Evolutionary conservation across 257 asterid genomes (phyloP), one percentile per base, ranked within the genome.

Genomic region (Scutellaria barbata): DNA sequence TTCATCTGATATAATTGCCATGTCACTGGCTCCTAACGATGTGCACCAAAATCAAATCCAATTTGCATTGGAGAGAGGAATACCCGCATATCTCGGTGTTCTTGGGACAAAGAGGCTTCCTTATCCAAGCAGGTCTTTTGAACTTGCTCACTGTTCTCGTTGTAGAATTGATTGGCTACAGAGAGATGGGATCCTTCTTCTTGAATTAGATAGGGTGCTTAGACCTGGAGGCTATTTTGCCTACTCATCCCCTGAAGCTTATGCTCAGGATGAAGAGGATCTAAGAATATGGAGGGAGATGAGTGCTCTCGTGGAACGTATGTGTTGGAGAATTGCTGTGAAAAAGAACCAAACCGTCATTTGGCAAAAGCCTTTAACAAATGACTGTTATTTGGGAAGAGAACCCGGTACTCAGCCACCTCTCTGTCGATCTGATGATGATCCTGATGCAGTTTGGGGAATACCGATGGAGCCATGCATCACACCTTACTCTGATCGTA

Each of bases 21-120:
- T 92, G 98, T 92, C 98, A 18, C 79, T 92, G 55, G 98, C 98
- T 39, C 98, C 98, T 0, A 92, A 92, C 13, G 98, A 92, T 53
- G 98, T 90, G 75, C 98, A 92, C 80, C 96, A 92, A 76, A 92
- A 92, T 79, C 98, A 92, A 77, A 92, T 92, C 81, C 98, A 92
- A 75, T 92, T 92, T 80, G 98, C 98, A 22, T 68, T 92, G 70
- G 98, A 92, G 78, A 87, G 98, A 84, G 98, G 98, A 69, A 90
- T 92, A 61, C 98, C 98, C 22, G 98, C 98, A 56, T 88, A 81
- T 80, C 93, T 92, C 47, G 98, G 98, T 76, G 96, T 92, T 83
- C 96, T 92, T 76, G 98, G 98, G 75, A 92, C 98, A 54, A 92
- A 83, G 85, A 83, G 98, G 77, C 95, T 90, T 72, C 98, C 98